Conservation (phyloP, 2,329 filamentous ascomycete species). For the Neodidymelliopsis sp. region DNA sequence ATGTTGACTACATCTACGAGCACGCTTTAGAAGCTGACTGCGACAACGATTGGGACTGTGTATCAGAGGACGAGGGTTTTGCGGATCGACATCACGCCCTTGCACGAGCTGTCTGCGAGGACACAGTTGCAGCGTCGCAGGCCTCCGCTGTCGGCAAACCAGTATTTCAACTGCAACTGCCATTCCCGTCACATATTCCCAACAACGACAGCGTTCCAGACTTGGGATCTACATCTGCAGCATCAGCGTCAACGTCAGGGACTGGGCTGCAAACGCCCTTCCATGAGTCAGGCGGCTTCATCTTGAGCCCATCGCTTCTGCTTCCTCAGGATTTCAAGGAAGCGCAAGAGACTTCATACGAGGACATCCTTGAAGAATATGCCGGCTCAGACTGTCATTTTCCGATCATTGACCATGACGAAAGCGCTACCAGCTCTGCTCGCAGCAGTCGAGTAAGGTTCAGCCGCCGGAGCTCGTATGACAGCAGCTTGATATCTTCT, state of each 20-base stretch:
- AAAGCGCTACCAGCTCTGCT: conserved; percentile 51
- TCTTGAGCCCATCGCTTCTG: conserved; percentile 49
- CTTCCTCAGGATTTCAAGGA: conserved; percentile 47
- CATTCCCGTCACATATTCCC: conserved; percentile 39
- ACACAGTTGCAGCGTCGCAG: conserved; percentile 6
- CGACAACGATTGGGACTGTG: conserved; percentile 65
- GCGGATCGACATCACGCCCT: conserved; percentile 43
- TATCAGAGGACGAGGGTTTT: conserved; percentile 36
- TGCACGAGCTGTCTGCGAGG: conserved; percentile 10
- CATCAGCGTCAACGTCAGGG: conserved; percentile 42
- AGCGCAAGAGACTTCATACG: conserved; percentile 44
- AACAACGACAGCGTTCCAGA: conserved; percentile 43
- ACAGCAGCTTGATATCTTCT: conserved; percentile 61
- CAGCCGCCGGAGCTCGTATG: conserved; percentile 65
- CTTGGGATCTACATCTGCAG: conserved; percentile 43
- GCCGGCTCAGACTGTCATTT: conserved; percentile 57
- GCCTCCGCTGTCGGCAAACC: neutral
- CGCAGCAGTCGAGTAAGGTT: conserved; percentile 60
- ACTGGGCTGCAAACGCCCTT: conserved; percentile 41
- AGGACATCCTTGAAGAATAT: conserved; percentile 52
- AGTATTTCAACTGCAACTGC: conserved; percentile 22
- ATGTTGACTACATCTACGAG: conserved; percentile 69
- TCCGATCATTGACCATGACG: conserved; percentile 52
- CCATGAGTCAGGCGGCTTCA: conserved; percentile 43
- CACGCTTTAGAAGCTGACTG: conserved; percentile 67